Base-by-base conservation (phyloP, 257 asterid species). In the Rhazya stricta region DNA sequence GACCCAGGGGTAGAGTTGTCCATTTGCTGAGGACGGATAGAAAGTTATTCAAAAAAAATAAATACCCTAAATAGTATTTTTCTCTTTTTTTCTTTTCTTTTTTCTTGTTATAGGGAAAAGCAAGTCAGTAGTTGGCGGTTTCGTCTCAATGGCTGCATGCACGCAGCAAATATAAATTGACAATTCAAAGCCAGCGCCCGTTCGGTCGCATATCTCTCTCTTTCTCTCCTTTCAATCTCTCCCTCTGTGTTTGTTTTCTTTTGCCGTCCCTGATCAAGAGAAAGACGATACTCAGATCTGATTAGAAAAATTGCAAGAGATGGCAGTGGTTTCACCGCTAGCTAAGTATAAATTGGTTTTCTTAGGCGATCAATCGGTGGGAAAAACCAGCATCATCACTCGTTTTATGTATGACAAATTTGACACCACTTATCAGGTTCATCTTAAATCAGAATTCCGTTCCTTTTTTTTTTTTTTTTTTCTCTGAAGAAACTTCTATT, bases 381-480 rank as follows among this genome's bases (percentile, higher is more conserved):
- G 93, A 50, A 90, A 90, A 86, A 89, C 94, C 81, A 89, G 92
- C 88, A 90, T 90, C 90, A 91, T 87, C 85, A 91, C 92, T 60
- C 96, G 92, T 54, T 89, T 91, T 85, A 87, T 87, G 96, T 89
- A 87, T 81, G 94, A 89, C 75, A 89, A 89, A 86, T 91, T 91
- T 85, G 94, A 89, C 83, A 87, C 90, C 73, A 89, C 92, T 69
- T 91, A 89, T 86, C 92, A 87, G 96, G 94, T 88, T 45, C 30
- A 30, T 15, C 53, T 45, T 57, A 42, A 46, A 30, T 69, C 66
- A 8, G 7, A 41, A 74, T 67, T 51, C 45, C 56, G 9, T 19
- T 32, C 27, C 54, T 46, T 51, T 53, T 48, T 54, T 54, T 50
- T 45, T 29, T 50, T 34, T 53, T 41, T 11, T n/a, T 4, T 15